Conservation (phyloP, 805 yeast species). For the Candida xyloterini region DNA sequence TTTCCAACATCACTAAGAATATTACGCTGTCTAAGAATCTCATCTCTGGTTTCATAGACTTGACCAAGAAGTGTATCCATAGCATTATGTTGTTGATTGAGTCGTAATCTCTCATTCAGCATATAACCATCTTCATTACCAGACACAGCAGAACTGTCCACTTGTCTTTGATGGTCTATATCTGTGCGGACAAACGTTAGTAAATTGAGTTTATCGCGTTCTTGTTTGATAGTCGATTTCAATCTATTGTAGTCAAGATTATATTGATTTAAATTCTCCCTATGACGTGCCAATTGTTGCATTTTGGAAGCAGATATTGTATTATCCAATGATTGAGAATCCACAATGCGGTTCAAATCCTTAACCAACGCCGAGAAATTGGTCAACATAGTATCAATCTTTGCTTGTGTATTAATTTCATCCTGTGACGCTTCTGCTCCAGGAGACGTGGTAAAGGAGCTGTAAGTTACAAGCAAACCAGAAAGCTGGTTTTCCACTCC, state of each 20-base stretch:
- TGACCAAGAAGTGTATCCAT: conserved; percentile 80
- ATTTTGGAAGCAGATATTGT: conserved; percentile 66
- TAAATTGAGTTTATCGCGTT: conserved; percentile 71
- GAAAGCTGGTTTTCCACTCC: conserved; percentile 70
- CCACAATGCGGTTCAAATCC: conserved; percentile 51
- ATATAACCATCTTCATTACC: conserved; percentile 46
- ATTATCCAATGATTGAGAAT: conserved; percentile 35
- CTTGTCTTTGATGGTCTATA: conserved; percentile 56
- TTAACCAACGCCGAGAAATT: conserved; percentile 51
- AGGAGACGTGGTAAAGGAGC: conserved; percentile 52
- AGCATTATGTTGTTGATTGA: conserved; percentile 66
- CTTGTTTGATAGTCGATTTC: conserved; percentile 44
- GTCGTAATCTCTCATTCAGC: conserved; percentile 70
- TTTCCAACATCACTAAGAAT: conserved; percentile 61
- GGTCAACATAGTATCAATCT: conserved; percentile 50
- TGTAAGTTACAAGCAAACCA: conserved; percentile 46
- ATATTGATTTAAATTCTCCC: conserved; percentile 72
- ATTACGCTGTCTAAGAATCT: conserved; percentile 68
- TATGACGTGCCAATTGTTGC: conserved; percentile 81
- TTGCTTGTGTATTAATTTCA: conserved; percentile 43
- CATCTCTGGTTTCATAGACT: conserved; percentile 89
- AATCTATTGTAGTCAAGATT: conserved; percentile 60
- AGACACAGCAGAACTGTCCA: conserved; percentile 24
- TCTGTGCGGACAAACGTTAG: conserved; percentile 76
- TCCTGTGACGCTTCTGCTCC: conserved; percentile 46